Base-by-base conservation (phyloP, 305 asterid species). In the Ilex paraguariensis region DNA sequence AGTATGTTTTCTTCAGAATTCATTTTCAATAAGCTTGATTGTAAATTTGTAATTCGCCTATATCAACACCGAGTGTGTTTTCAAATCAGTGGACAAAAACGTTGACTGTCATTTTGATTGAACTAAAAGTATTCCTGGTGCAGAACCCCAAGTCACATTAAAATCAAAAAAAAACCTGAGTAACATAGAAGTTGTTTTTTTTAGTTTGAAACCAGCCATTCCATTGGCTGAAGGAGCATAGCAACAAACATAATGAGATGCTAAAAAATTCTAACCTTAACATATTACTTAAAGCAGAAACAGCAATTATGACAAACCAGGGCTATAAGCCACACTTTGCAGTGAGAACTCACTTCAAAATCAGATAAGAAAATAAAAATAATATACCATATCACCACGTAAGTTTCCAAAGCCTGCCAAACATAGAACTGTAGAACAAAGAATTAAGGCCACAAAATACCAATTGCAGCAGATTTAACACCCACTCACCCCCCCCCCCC, bases 361-460 rank as follows among this genome's bases (percentile, higher is more conserved):
- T 59, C 60, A 62, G 16, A 49, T 10, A 17, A 63, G 10, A 31
- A 52, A 64, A 66, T 51, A 60, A 64, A 51, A 64, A 64, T 62
- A 66, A 62, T 68, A 61, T 87, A 93, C 99, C 99, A 90, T 87
- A 77, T 90, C 87, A 67, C 99, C 97, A 49, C 92, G 97, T 67
- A 93, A 86, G 82, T 93, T 93, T 42, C 99, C 99, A 73, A 90
- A 93, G 40, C 99, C 97, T 57, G 99, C 99, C 87, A 90, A 63
- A 66, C 97, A 93, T 70, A 93, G 70, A 84, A 87, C 97, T 93
- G 73, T 31, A 73, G 49, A 63, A 61, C 63, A 61, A 33, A 63
- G 72, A 48, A 66, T 82, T 82, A 90, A 93, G 96, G 96, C 61
- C 68, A 68, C 71, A 73, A 62, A 51, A 40, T 13, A 16, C 56